A percentile compares a stretch with the other conserved stretches of the same genome.
Conservation (phyloP, 2,329 filamentous ascomycete genomes). For the Cladophialophora psammophila region DNA sequence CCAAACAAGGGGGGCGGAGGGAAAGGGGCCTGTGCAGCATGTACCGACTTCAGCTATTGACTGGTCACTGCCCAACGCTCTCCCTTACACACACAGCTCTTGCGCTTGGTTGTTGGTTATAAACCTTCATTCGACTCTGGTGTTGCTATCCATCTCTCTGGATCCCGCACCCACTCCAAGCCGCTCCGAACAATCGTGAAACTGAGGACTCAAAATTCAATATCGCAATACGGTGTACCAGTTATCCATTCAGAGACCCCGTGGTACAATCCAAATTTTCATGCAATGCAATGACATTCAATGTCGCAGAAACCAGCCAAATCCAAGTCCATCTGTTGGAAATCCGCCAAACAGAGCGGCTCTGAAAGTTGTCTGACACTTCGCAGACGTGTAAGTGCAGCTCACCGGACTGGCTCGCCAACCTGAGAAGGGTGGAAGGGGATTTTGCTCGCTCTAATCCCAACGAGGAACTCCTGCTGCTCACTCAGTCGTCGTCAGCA, state of each 20-base stretch:
- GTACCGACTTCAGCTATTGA: too few species aligned
- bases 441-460: neutral
- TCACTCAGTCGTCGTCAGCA: conserved; percentile 25
- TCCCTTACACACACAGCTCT: too few species aligned
- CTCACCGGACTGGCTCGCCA: neutral
- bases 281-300: neutral
- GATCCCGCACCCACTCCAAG: neutral
- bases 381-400: neutral
- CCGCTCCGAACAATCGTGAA: neutral
- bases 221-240: neutral
- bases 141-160: too few species aligned
- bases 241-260: neutral
- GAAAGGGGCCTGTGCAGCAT: too few species aligned
- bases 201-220: neutral
- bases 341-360: neutral
- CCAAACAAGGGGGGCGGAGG: neutral
- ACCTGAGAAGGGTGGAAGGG: neutral
- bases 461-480: neutral
- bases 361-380: neutral
- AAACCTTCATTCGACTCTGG: neutral
- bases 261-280: neutral
- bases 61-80: too few species aligned
- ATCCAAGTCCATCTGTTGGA: neutral
- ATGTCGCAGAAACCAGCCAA: neutral
- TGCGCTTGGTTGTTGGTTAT: neutral